These are phyloP conservation scores for Colletotrichum godetiae DNA, from an alignment of 2,329 filamentous ascomycete species.

Conservation along the genomic window DNA sequence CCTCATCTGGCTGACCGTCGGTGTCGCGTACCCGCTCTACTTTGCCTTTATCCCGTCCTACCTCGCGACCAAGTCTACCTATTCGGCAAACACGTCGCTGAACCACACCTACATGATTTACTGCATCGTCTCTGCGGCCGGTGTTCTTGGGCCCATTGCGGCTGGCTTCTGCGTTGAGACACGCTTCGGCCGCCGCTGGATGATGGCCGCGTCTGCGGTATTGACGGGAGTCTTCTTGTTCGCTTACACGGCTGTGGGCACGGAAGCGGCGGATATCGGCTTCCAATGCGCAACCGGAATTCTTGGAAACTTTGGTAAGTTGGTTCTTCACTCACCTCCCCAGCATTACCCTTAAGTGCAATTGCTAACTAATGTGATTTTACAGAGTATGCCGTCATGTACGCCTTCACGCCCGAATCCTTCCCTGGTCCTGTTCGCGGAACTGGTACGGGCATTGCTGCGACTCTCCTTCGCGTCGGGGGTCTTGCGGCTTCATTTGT, in stretches of 20 bases:
- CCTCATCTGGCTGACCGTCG: conserved; percentile 56
- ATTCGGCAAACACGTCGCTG: conserved; percentile 39
- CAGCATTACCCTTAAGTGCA: no score
- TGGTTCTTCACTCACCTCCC: not conserved
- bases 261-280: conserved; percentile 48
- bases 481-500: conserved; percentile 55
- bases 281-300: conserved; percentile 57
- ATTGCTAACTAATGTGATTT: conserved; percentile 23
- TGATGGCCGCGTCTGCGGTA: conserved; percentile 56
- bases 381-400: conserved; percentile 46
- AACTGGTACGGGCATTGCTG: conserved; percentile 61
- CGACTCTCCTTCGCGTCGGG: conserved; percentile 50
- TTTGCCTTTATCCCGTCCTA: conserved; percentile 60
- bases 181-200: conserved; percentile 53
- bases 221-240: conserved; percentile 59
- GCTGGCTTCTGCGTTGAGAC: conserved; percentile 55
- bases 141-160: conserved; percentile 52
- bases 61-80: conserved; percentile 50
- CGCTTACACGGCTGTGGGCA: conserved; percentile 55
- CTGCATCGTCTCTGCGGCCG: conserved; percentile 50
- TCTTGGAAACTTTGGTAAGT: conserved; percentile 54
- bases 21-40: conserved; percentile 59
- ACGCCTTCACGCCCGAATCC: conserved; percentile 65
- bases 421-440: conserved; percentile 67
- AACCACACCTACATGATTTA: conserved; percentile 50